These are phyloP conservation scores for Trichosporon sp. DNA, from an alignment of 1,284 basidiomycete species.

Conservation along the genomic window DNA sequence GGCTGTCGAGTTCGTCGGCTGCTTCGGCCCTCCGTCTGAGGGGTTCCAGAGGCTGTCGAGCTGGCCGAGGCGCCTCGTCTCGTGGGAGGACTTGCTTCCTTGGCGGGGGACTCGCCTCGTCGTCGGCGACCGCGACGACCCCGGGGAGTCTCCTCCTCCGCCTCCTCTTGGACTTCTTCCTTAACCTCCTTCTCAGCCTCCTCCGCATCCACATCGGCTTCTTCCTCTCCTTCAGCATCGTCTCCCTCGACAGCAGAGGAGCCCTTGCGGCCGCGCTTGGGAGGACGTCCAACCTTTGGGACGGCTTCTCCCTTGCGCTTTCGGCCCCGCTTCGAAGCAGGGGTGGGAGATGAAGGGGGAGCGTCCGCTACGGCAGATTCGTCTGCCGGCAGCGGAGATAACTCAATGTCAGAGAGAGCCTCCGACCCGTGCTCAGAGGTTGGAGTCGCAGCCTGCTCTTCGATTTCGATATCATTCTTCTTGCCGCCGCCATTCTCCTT, in stretches of 20 bases:
- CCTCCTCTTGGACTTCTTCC: constrained; percentile 19
- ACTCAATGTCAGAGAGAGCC: constrained; percentile 16
- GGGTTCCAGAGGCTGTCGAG: constrained; percentile 39
- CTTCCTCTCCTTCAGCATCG: constrained; percentile 9
- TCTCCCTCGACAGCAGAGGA: constrained; percentile 12
- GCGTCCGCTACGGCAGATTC: constrained; percentile 17
- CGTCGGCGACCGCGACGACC: constrained; percentile 37
- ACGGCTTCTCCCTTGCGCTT: constrained; percentile 20
- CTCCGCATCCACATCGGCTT: constrained; percentile 20
- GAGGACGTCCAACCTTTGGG: not conserved
- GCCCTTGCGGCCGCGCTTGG: constrained; percentile 17
- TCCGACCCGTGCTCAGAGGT: not conserved
- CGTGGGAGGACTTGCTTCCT: constrained; percentile 39
- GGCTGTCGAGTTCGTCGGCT: constrained; percentile 31
- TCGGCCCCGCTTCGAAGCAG: constrained; percentile 21
- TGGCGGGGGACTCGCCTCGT: constrained; percentile 33
- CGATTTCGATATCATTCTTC: constrained; percentile 1
- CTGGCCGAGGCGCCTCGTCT: constrained; percentile 42
- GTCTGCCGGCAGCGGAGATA: constrained; percentile 26
- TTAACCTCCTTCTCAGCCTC: constrained; percentile 18
- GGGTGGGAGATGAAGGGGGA: constrained; percentile 22
- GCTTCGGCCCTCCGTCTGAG: constrained; percentile 27
- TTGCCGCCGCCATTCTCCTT: not conserved
- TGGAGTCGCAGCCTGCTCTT: constrained; percentile 14
- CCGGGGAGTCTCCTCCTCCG: constrained; percentile 27